phyloP scores from a whole-genome alignment of 352 stramenopile genomes.

The Pythium chondricola region DNA sequence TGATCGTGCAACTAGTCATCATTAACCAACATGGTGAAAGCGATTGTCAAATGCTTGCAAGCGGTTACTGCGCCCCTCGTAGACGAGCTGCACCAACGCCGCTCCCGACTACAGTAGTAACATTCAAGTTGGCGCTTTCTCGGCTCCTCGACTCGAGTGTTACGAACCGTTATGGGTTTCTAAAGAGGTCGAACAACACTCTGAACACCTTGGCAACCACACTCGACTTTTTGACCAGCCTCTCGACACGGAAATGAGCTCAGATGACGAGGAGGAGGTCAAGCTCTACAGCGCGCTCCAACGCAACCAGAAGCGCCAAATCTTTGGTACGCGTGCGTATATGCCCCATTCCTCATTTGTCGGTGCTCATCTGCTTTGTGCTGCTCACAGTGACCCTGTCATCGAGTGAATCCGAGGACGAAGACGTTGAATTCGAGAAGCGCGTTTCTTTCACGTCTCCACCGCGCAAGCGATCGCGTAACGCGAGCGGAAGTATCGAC shows the following conservation, averaged over 20 bases:
- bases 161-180: too few species aligned
- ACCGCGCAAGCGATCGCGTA: slow-evolving; percentile 2
- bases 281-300: slow-evolving; percentile 72
- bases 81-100: too few species aligned
- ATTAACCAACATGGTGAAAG: too few species aligned
- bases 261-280: slow-evolving; percentile 46
- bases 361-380: neutral
- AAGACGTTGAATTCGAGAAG: slow-evolving; percentile 7
- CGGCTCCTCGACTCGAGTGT: too few species aligned
- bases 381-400: slow-evolving; percentile 17
- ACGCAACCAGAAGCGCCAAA: slow-evolving; percentile 50
- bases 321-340: slow-evolving; percentile 59
- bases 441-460: slow-evolving; percentile 5
- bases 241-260: slow-evolving; percentile 20
- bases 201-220: neutral
- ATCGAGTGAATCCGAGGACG: slow-evolving; percentile 15
- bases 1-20: too few species aligned
- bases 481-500: neutral
- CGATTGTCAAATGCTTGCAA: too few species aligned
- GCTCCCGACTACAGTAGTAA: too few species aligned
- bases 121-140: too few species aligned
- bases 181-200: too few species aligned
- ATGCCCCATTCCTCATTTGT: neutral
- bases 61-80: too few species aligned
- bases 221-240: slow-evolving; percentile 1